Percentiles rank a stretch among this genome's conserved stretches.
These are phyloP conservation scores for Talaromyces sp. DNA, from an alignment of 2,329 filamentous ascomycete species.

Conservation along the genomic window DNA sequence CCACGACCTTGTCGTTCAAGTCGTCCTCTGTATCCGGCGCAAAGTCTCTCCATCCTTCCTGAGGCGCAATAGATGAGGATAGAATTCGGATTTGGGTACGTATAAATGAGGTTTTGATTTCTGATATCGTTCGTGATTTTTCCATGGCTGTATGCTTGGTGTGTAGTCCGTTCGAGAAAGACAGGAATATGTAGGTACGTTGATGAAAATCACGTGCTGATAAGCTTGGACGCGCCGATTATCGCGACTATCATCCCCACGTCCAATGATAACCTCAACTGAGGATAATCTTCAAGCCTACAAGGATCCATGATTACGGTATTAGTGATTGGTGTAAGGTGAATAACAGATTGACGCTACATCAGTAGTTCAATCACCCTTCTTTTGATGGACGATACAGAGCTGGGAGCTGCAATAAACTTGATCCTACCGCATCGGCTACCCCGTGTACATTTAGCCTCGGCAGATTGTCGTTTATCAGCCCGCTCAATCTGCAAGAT, in stretches of 20 bases:
- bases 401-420: not conserved
- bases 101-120: constrained; percentile 52
- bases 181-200: not conserved
- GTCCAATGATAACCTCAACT: constrained; percentile 1
- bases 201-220: constrained; percentile 14
- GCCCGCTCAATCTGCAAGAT: not conserved
- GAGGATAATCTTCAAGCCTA: not conserved
- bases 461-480: not conserved
- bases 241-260: constrained; percentile 1
- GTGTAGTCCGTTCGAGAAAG: not conserved
- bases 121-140: constrained; percentile 45
- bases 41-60: constrained; percentile 47
- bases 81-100: constrained; percentile 52
- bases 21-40: constrained; percentile 42
- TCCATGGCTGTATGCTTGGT: constrained; percentile 32
- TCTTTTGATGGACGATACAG: not conserved
- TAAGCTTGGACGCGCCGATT: not conserved
- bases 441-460: not conserved
- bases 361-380: no score
- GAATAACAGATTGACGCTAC: not conserved
- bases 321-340: not conserved
- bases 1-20: constrained; percentile 48
- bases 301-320: not conserved
- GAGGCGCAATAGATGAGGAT: constrained; percentile 47
- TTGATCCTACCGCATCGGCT: not conserved